Evolutionary conservation across 2,329 filamentous ascomycete genomes (phyloP).

Genomic region (Colletotrichum aenigma): DNA sequence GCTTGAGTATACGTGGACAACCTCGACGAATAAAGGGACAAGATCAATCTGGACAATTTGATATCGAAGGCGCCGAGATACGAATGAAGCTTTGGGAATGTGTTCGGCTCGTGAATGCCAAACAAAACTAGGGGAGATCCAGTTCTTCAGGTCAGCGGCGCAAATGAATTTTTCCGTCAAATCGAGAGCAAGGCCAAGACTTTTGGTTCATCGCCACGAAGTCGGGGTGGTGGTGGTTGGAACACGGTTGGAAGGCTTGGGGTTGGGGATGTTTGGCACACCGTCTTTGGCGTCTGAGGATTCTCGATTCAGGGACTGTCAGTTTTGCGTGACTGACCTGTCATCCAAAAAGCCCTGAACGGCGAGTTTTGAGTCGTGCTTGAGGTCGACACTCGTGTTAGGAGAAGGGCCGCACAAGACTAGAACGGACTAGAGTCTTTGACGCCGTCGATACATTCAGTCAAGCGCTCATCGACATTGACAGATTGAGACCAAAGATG

Average conservation of each 20-base stretch:
- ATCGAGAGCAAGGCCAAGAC: constrained; percentile 5
- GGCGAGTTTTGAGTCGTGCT: not conserved
- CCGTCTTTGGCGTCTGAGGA: not conserved
- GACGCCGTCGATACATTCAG: not conserved
- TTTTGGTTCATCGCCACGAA: not conserved
- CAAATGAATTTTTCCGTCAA: constrained; percentile 19
- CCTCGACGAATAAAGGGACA: not conserved
- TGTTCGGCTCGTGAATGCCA: not conserved
- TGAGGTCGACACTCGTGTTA: not conserved
- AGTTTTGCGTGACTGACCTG: not conserved
- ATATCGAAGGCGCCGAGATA: not conserved
- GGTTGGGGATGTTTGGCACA: not conserved
- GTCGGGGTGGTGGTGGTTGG: not conserved
- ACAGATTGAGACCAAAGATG: not conserved
- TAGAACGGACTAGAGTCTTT: not conserved
- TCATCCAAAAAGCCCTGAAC: not conserved
- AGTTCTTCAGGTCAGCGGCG: constrained; percentile 1
- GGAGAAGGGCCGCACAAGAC: not conserved
- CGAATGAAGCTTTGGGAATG: not conserved
- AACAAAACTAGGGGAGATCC: not conserved
- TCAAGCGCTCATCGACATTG: not conserved
- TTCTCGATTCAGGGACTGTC: not conserved
- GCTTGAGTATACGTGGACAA: not conserved
- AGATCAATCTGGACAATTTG: not conserved
- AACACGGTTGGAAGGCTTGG: not conserved